Percentiles rank a stretch among this genome's conserved stretches.
These are phyloP conservation scores for Pascua guehoae DNA, from an alignment of 1,284 basidiomycete genomes.

Conservation along the genomic window DNA sequence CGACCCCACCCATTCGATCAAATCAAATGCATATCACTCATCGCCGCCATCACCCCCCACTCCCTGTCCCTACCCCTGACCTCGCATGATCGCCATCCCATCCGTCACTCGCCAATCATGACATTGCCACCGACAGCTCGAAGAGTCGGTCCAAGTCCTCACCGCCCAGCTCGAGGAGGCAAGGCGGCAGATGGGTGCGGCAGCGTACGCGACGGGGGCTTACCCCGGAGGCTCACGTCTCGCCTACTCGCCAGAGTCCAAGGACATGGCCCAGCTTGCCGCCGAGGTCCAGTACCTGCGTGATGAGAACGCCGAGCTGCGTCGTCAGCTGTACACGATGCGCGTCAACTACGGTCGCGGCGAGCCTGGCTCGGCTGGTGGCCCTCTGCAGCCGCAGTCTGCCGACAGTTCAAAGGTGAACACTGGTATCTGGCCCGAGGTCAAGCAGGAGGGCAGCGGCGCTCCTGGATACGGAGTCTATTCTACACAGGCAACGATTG, in stretches of 20 bases:
- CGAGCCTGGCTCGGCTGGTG: slow-evolving; percentile 7
- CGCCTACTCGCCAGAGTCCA: slow-evolving; percentile 29
- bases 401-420: slow-evolving; percentile 12
- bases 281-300: slow-evolving; percentile 42
- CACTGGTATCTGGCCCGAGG: slow-evolving; percentile 14
- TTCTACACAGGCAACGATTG: slow-evolving; percentile 9
- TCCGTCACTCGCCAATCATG: neutral
- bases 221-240: slow-evolving; percentile 2
- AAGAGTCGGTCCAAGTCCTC: slow-evolving; percentile 38
- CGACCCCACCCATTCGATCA: neutral
- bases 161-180: slow-evolving; percentile 42
- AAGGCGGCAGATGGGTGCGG: slow-evolving; percentile 36
- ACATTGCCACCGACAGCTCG: slow-evolving; percentile 26
- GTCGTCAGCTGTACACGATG: slow-evolving; percentile 37
- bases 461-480: slow-evolving; percentile 11
- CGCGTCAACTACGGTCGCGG: slow-evolving; percentile 16
- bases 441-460: slow-evolving; percentile 15
- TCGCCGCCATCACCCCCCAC: neutral
- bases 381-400: slow-evolving; percentile 5
- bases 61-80: neutral
- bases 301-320: slow-evolving; percentile 42
- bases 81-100: neutral
- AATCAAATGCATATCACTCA: neutral
- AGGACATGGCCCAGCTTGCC: slow-evolving; percentile 32
- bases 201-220: slow-evolving; percentile 22